phyloP scores from a whole-genome alignment of 768 basidiomycete species.

The Calocybe indica region DNA sequence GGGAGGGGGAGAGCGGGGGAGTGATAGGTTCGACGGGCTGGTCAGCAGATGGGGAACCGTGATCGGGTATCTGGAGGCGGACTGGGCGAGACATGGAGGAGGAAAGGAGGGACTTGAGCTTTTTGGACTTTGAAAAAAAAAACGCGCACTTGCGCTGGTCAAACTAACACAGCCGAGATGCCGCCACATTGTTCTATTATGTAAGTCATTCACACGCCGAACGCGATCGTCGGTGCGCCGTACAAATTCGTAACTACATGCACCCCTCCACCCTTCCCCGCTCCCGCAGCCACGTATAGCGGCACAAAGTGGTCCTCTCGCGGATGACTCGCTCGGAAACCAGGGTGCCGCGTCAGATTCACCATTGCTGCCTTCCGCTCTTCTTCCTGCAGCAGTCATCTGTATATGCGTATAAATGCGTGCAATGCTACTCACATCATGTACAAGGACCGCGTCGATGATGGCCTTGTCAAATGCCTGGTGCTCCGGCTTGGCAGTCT shows the following conservation, averaged over 20 bases:
- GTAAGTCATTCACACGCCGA: slow-evolving; percentile 36
- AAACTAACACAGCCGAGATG: neutral
- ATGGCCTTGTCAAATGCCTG: slow-evolving; percentile 58
- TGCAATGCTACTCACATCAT: slow-evolving; percentile 36
- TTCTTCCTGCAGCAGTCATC: slow-evolving; percentile 28
- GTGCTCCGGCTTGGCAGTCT: slow-evolving; percentile 39
- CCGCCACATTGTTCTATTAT: neutral
- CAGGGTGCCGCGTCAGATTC: slow-evolving; percentile 47
- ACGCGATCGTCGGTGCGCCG: slow-evolving; percentile 61
- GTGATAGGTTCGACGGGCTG: slow-evolving; percentile 8
- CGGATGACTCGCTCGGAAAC: slow-evolving; percentile 67
- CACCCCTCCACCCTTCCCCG: slow-evolving; percentile 50
- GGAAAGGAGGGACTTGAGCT: too few relatives aligned
- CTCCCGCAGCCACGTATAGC: slow-evolving; percentile 71
- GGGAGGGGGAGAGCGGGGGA: slow-evolving; percentile 7
- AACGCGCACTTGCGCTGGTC: neutral
- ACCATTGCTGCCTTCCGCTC: slow-evolving; percentile 52
- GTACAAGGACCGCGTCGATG: slow-evolving; percentile 41
- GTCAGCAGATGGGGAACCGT: neutral
- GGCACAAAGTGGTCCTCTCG: slow-evolving; percentile 81
- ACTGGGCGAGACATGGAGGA: too few relatives aligned
- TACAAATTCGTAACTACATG: slow-evolving; percentile 46
- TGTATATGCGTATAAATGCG: neutral
- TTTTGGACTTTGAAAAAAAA: neutral
- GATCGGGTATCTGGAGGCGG: too few relatives aligned